A percentile compares a stretch with the other conserved stretches of the same genome.
Conservation (phyloP, 1,284 basidiomycete genomes). For the Malassezia brasiliensis region DNA sequence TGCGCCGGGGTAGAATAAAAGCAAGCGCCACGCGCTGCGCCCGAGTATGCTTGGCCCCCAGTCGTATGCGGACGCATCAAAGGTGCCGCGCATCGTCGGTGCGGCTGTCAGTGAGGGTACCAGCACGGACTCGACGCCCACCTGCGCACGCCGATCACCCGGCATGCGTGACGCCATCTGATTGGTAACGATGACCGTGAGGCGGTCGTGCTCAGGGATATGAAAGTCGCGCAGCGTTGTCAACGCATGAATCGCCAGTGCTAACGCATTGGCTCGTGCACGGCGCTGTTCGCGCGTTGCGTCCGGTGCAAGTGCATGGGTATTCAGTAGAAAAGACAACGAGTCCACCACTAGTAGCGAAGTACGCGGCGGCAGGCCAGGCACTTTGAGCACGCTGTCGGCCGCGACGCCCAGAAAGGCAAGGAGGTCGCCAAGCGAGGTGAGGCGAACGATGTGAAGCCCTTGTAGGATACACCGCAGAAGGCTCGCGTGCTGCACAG, state of each 20-base stretch:
- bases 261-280: constrained; percentile 4
- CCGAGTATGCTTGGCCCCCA: constrained; percentile 16
- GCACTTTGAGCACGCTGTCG: constrained; percentile 8
- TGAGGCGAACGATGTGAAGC: constrained; percentile 9
- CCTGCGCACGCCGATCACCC: neutral
- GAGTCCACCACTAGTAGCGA: constrained; percentile 15
- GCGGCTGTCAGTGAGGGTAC: constrained; percentile 4
- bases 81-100: neutral
- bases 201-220: constrained; percentile 9
- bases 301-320: constrained; percentile 1
- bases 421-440: constrained; percentile 8
- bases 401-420: constrained; percentile 10
- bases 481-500: neutral
- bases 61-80: constrained; percentile 1
- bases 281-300: constrained; percentile 10
- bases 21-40: constrained; percentile 11
- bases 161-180: constrained; percentile 12
- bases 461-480: constrained; percentile 6
- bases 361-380: constrained; percentile 13
- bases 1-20: constrained; percentile 3
- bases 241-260: constrained; percentile 1
- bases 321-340: constrained; percentile 7
- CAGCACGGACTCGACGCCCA: neutral
- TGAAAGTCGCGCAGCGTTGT: constrained; percentile 13
- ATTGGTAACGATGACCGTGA: constrained; percentile 10